phyloP scores from a whole-genome alignment of 225 moss, liverwort and hornwort genomes.

The Rhytidiadelphus loreus region DNA sequence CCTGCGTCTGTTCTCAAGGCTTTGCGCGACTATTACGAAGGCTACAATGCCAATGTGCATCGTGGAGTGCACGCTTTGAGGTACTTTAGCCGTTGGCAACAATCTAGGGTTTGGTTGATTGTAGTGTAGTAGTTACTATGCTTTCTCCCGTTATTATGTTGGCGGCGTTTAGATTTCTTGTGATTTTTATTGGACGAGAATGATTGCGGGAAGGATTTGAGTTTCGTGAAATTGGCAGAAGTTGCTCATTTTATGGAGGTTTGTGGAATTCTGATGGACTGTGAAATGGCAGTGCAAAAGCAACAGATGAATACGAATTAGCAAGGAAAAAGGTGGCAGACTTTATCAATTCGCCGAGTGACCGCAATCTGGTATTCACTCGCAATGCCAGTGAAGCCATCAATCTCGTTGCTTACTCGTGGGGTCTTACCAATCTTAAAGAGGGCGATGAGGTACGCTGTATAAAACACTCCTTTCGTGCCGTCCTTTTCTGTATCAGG shows the following conservation, averaged over 20 bases:
- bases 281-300: constrained; percentile 57
- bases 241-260: neutral
- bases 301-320: constrained; percentile 81
- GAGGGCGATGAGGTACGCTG: constrained; percentile 74
- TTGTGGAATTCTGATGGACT: neutral
- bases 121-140: neutral
- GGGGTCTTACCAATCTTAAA: constrained; percentile 64
- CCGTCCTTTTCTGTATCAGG: neutral
- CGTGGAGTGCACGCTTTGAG: constrained; percentile 88
- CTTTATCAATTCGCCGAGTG: constrained; percentile 74
- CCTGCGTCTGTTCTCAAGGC: constrained; percentile 54
- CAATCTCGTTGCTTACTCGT: constrained; percentile 79
- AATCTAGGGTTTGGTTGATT: neutral
- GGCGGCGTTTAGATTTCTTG: neutral
- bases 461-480: neutral
- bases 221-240: neutral
- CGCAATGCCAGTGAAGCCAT: constrained; percentile 94
- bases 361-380: constrained; percentile 75
- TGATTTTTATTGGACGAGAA: neutral
- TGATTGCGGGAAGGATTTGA: neutral
- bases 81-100: neutral
- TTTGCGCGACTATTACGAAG: constrained; percentile 66
- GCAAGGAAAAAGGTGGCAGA: constrained; percentile 67
- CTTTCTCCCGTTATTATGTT: neutral
- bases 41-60: constrained; percentile 90